Evolutionary conservation across 1,284 basidiomycete genomes (phyloP).

Genomic region (Cryptococcus deneoformans): DNA sequence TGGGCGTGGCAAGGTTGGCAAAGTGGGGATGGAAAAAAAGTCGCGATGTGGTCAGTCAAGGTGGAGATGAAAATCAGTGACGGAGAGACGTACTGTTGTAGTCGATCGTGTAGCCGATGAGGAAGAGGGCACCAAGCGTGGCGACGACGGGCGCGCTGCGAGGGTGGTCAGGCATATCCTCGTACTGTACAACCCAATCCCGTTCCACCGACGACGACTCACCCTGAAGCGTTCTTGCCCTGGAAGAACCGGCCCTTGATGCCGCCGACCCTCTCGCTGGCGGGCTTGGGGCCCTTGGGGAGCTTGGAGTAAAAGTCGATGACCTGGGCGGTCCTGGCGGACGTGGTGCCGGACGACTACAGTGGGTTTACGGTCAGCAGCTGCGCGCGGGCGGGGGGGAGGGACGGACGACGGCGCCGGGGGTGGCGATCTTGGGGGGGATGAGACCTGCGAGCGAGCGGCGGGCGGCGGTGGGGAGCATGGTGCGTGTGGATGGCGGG

Average conservation of each 20-base stretch:
- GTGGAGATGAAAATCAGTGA: background rate
- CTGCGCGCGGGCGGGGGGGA: background rate
- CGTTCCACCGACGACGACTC: constrained; percentile 27
- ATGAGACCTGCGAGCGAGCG: constrained; percentile 77
- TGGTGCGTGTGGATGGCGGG: constrained; percentile 44
- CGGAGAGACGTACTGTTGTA: constrained; percentile 81
- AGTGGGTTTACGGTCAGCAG: background rate
- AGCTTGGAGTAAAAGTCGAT: constrained; percentile 94
- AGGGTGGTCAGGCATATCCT: no score
- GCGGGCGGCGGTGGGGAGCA: constrained; percentile 79
- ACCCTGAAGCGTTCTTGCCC: constrained; percentile 78
- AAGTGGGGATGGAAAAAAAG: no score
- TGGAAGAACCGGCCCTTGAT: constrained; percentile 77
- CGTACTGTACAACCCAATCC: no score
- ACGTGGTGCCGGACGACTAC: constrained; percentile 67
- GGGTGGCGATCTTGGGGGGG: constrained; percentile 90
- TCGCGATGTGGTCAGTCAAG: background rate
- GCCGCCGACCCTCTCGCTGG: constrained; percentile 59
- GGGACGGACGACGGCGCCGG: constrained; percentile 70
- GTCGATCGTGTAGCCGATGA: constrained; percentile 83
- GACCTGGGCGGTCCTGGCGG: constrained; percentile 73
- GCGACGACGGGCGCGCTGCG: constrained; percentile 59
- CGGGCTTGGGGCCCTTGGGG: constrained; percentile 63
- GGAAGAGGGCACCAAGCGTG: constrained; percentile 71
- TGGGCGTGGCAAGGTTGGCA: no score